Evolutionary conservation across 768 basidiomycete species (phyloP), one percentile per base, ranked within the genome.

Genomic region (Tephrocybe sp.): DNA sequence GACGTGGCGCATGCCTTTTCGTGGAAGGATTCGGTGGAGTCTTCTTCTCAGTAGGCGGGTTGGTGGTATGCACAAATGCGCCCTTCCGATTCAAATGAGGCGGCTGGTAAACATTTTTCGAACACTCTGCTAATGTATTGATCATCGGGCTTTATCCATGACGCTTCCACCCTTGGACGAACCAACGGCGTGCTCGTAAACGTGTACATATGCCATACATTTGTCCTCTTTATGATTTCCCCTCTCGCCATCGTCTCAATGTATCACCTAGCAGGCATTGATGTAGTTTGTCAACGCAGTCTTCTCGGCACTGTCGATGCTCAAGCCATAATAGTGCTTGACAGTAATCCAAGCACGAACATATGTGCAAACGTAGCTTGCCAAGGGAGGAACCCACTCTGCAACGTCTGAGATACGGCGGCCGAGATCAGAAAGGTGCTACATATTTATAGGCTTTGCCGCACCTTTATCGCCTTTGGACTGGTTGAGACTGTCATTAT

Each of bases 291-390:
- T 65, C 55, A 81, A 59, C 12, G 78, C 76, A 7, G 72, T 54
- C 67, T 83, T 78, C 72, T 83, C 81, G 0, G 75, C 75, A 17
- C 66, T 60, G 48, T 81, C 80, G 53, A 81, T 59, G 6, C 75
- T 75, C 20, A 84, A 68, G 28, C 45, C 50, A 56, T 80, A 84
- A 57, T 65, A 73, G 55, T 78, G 64, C 64, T 84, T 84, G 48
- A 78, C 75, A 37, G 72, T 63, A 14, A 83, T 70, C 76, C 77
- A 83, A 9, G 81, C 79, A 8, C 75, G 72, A 25, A 73, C 72
- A 48, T 83, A 83, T 4, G 73, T 78, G 68, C 81, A 83, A 10
- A 68, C 61, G 61, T 68, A 83, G 59, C 73, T 74, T 4, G 60
- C 60, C n/a, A 77, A 64, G 36, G 80, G 77, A 12, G 77, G 77